Base-by-base conservation (phyloP, 495 filamentous ascomycete genomes). In the Aspergillus leporis region DNA sequence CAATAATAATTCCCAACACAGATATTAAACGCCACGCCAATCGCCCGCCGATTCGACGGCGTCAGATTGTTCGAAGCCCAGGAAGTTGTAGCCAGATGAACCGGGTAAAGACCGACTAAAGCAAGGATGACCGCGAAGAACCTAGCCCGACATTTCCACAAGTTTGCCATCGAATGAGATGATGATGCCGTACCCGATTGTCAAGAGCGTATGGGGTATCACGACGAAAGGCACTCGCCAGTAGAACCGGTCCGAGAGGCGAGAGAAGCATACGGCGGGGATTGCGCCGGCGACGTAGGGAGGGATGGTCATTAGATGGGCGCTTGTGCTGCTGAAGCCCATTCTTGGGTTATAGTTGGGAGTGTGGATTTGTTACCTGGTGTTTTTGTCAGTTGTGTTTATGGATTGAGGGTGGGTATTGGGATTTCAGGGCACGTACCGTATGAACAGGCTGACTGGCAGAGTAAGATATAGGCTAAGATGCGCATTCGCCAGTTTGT, bases 11-110 rank as follows among this genome's bases (percentile, higher is more conserved):
- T 74, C 7, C 72, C 74, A 32, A 73, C 64, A 25, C 70, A 74
- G 32, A 69, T 74, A 28, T 67, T 71, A 28, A 75, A 66, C 1
- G 72, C 73, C 21, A 71, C 68, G 0, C 67, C 70, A 30, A 75
- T 74, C 0, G 74, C 76, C 2, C 76, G 64, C 7, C 70, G 69
- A 19, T 61, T 61, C 3, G 72, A 64, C 8, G 69, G 69, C 1
- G 74, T 71, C 3, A 76, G 45, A 62, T 77, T 79, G 41, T 74
- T 75, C 30, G 67, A 56, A 1, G 63, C 73, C 76, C 76, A 79
- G 16, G 72, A 63, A 0, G 73, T 64, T 10, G 67, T 67, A 0
- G 70, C 65, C 2, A 73, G 66, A n/a, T 70, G 67, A 19, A 69
- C 73, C 0, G 74, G 73, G 53, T 76, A 78, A 34, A 76, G 68